phyloP scores from a whole-genome alignment of 1,284 basidiomycete genomes.

The Inonotus hispidus region DNA sequence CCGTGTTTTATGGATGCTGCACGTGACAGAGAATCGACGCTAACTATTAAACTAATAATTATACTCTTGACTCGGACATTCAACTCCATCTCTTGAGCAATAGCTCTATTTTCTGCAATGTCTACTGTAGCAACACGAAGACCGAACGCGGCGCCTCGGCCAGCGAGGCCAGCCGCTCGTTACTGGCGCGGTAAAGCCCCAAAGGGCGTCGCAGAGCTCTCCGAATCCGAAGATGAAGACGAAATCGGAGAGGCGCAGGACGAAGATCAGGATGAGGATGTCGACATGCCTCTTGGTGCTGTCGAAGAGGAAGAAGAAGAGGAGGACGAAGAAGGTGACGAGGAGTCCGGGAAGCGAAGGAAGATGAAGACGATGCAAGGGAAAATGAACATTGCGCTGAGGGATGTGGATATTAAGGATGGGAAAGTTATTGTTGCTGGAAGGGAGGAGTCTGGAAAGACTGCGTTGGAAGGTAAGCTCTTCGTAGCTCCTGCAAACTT shows the following conservation, averaged over 20 bases:
- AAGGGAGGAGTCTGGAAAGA: conserved; percentile 66
- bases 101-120: conserved; percentile 5
- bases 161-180: conserved; percentile 65
- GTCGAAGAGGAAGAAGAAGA: conserved; percentile 25
- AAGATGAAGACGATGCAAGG: conserved; percentile 22
- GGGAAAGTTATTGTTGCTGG: conserved; percentile 75
- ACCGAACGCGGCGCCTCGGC: conserved; percentile 51
- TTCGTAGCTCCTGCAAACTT: neutral
- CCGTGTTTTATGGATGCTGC: neutral
- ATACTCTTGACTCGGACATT: neutral
- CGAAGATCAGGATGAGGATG: conserved; percentile 39
- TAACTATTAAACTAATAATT: too few relatives aligned
- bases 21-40: neutral
- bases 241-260: conserved; percentile 38
- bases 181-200: conserved; percentile 85
- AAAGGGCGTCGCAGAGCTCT: conserved; percentile 55
- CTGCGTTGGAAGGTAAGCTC: conserved; percentile 38
- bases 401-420: conserved; percentile 70
- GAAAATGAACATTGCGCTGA: conserved; percentile 63
- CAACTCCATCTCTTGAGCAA: neutral
- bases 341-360: conserved; percentile 38
- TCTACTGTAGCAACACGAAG: conserved; percentile 38
- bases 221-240: conserved; percentile 55
- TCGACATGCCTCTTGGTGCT: conserved; percentile 53
- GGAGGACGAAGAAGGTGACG: conserved; percentile 40